Percentiles rank a stretch among this genome's conserved stretches.
phyloP scores from a whole-genome alignment of 2,329 filamentous ascomycete genomes.

The Aspergillus cejpii region DNA sequence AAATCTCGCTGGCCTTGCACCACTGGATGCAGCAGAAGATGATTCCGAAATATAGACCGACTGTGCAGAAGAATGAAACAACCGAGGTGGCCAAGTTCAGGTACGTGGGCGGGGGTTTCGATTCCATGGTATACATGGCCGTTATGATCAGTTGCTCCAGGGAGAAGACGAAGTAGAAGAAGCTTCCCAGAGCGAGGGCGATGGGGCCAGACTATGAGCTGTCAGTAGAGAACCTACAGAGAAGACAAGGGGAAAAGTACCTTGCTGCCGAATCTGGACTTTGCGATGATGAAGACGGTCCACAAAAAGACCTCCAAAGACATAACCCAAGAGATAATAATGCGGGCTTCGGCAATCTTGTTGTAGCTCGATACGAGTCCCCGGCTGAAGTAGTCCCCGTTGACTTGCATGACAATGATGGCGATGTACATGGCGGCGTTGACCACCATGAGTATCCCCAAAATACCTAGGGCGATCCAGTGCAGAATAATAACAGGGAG shows the following conservation, averaged over 20 bases:
- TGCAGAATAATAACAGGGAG: constrained; percentile 10
- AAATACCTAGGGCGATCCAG: constrained; percentile 12
- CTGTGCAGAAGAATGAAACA: constrained; percentile 15
- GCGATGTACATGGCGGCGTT: constrained; percentile 14
- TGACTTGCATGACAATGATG: constrained; percentile 1
- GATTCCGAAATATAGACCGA: constrained; percentile 19
- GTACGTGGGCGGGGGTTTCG: constrained; percentile 6
- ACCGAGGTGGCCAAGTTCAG: constrained; percentile 4
- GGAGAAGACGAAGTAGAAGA: constrained; percentile 17
- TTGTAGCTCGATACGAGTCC: not conserved
- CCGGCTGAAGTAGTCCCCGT: not conserved
- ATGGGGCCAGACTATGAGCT: constrained; percentile 10
- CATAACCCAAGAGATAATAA: constrained; percentile 15
- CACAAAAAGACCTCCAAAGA: constrained; percentile 21
- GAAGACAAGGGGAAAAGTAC: constrained; percentile 4
- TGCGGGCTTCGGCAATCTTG: constrained; percentile 8
- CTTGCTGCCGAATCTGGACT: constrained; percentile 14
- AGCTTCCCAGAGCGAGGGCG: constrained; percentile 10
- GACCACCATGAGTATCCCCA: constrained; percentile 11
- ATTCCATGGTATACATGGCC: constrained; percentile 12
- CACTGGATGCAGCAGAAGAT: constrained; percentile 18
- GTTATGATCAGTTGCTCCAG: constrained; percentile 9
- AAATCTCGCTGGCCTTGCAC: constrained; percentile 7
- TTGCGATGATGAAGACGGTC: constrained; percentile 14
- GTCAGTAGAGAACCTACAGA: not conserved